Base-by-base conservation (phyloP, 495 filamentous ascomycete species). In the Antarctomyces pellizariae region DNA sequence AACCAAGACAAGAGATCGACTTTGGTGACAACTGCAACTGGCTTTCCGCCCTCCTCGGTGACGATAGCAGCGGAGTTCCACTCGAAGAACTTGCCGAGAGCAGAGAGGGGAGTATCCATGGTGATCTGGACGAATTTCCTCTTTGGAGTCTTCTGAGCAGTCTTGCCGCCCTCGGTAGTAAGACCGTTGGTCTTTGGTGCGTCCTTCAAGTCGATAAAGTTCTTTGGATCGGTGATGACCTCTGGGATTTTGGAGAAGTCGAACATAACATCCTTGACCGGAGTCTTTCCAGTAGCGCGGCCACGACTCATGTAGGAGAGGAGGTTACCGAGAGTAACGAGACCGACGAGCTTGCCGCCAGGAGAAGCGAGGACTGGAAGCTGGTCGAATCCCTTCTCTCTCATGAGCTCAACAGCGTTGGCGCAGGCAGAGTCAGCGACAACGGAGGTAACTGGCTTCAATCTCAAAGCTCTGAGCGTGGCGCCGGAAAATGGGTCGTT, bases 51-150 rank as follows among this genome's bases (percentile, higher is more conserved):
- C 34, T 48, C 52, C 46, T 93, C 79, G 7, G 82, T 95, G 1
- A 95, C 79, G 26, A 95, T 63, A 2, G 86, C 89, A 8, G 86
- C 82, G 42, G 73, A 80, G 48, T 95, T 95, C 77, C 89, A 93
- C 49, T 92, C 83, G 39, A 97, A 79, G 54, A 97, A 97, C 27
- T 72, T 63, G 46, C 75, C 80, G 19, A 97, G 53, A 21, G 75
- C 75, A 29, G 62, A 64, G 17, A 97, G 51, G 6, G 75, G 75
- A 6, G 86, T 97, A 32, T 90, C 76, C 43, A 75, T 50, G 3
- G 89, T 93, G 40, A 97, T 92, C 53, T 93, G 75, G 13, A 92
- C 71, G 45, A 86, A 97, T 45, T 71, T 72, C 36, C 71, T 62
- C 41, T 59, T 56, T 26, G 49, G 57, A 3, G 37, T 46, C 47